Percentiles rank a stretch among this genome's conserved stretches.
These are phyloP conservation scores for Henckelia pumila DNA, from an alignment of 257 asterid genomes.

Conservation along the genomic window DNA sequence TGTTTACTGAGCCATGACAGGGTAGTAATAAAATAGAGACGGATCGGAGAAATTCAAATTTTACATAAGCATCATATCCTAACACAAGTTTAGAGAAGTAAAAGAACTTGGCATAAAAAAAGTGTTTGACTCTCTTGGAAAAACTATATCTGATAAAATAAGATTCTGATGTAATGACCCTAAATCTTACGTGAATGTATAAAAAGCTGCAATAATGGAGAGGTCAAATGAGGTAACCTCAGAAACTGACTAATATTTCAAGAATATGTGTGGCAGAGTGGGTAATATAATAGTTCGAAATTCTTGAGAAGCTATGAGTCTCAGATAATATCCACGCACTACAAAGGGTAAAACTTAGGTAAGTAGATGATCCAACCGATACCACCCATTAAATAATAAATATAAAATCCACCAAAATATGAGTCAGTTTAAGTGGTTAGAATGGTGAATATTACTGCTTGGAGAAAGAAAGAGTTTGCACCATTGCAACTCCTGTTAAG, in stretches of 20 bases:
- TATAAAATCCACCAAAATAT: neutral
- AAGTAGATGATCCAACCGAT: neutral
- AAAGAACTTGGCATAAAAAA: neutral
- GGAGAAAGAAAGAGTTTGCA: neutral
- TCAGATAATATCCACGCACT: no score
- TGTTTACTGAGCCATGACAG: neutral
- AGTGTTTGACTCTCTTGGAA: neutral
- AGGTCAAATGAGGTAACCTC: no score
- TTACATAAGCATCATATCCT: constrained; percentile 1
- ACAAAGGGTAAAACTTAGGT: neutral
- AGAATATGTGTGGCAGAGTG: no score
- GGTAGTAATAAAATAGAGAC: neutral
- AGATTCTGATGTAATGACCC: neutral
- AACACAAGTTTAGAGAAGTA: neutral
- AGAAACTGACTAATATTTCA: no score
- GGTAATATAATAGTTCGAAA: no score
- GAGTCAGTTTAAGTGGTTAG: neutral
- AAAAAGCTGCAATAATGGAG: no score
- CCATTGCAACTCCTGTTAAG: neutral
- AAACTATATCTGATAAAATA: neutral
- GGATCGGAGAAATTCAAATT: neutral
- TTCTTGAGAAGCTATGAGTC: neutral
- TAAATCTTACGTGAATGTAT: no score
- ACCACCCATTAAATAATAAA: neutral
- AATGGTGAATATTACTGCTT: neutral